Conservation (phyloP, 306 rosid species). For the Myrica gale region DNA sequence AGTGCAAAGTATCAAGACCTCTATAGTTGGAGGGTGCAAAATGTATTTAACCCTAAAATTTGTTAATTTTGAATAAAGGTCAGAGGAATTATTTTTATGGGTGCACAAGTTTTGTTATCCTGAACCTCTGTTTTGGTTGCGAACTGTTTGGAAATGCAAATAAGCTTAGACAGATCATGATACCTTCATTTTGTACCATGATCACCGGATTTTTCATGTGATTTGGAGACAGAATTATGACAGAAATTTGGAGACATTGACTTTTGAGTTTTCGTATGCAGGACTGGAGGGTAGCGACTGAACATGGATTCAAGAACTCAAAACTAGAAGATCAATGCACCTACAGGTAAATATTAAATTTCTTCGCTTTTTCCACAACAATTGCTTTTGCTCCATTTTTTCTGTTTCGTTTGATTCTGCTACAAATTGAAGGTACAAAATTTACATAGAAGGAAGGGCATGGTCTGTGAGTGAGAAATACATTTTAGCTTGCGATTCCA, state of each 20-base stretch:
- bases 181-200: too few species aligned
- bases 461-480: slow-evolving; percentile 62
- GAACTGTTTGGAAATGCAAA: too few species aligned
- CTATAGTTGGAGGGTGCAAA: too few species aligned
- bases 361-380: not conserved
- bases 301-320: slow-evolving; percentile 25
- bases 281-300: slow-evolving; percentile 33
- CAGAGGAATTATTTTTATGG: too few species aligned
- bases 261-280: slow-evolving; percentile 13
- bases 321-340: slow-evolving; percentile 49
- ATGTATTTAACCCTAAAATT: too few species aligned
- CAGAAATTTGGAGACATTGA: not conserved
- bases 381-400: not conserved
- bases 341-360: slow-evolving; percentile 29
- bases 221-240: not conserved
- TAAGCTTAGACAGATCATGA: too few species aligned
- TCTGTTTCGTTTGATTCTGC: not conserved
- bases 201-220: too few species aligned
- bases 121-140: too few species aligned
- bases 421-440: slow-evolving; percentile 43
- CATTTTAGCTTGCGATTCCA: slow-evolving; percentile 51
- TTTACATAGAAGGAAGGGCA: slow-evolving; percentile 48
- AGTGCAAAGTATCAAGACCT: too few species aligned
- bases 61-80: too few species aligned
- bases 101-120: too few species aligned